These are phyloP conservation scores for Aspergillus ustus DNA, from an alignment of 2,329 filamentous ascomycete species.

Conservation along the genomic window DNA sequence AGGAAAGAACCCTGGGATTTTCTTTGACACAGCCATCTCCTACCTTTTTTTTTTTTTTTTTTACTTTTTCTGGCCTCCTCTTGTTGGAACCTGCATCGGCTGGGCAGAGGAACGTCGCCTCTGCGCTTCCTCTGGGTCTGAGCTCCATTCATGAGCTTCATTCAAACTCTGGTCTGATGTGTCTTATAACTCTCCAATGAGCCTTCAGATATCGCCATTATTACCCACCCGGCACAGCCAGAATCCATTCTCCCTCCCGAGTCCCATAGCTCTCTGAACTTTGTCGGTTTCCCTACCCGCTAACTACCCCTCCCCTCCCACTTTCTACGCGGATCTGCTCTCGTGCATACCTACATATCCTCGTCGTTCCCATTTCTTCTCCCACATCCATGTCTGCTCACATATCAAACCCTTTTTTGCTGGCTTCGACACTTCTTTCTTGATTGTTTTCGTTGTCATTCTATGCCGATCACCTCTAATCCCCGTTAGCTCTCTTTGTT, in stretches of 20 bases:
- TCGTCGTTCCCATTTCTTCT: background rate
- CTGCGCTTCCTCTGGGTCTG: constrained; percentile 7
- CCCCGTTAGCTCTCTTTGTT: constrained; percentile 69
- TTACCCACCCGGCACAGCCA: constrained; percentile 27
- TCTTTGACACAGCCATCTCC: constrained; percentile 17
- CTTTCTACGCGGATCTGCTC: constrained; percentile 24
- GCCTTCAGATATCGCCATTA: constrained; percentile 24
- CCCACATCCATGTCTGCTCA: constrained; percentile 6
- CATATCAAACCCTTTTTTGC: background rate
- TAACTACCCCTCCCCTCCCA: constrained; percentile 27
- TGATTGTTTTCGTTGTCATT: constrained; percentile 19
- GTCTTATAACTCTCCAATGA: constrained; percentile 30
- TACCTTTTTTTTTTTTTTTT: background rate
- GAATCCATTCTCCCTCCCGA: constrained; percentile 17
- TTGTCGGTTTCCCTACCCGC: constrained; percentile 30
- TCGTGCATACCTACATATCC: constrained; percentile 13
- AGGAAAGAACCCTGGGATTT: constrained; percentile 8
- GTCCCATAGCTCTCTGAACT: constrained; percentile 13
- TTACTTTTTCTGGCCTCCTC: background rate
- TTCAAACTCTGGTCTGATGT: constrained; percentile 25
- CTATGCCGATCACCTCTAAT: constrained; percentile 48
- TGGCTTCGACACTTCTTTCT: background rate
- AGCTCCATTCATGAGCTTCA: constrained; percentile 23
- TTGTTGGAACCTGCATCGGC: constrained; percentile 1
- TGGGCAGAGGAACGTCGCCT: constrained; percentile 8